Percentiles rank a stretch among this genome's conserved stretches.
These are phyloP conservation scores for Umbelopsis sp. DNA, from an alignment of 192 early-diverging fungal genomes.

Conservation along the genomic window DNA sequence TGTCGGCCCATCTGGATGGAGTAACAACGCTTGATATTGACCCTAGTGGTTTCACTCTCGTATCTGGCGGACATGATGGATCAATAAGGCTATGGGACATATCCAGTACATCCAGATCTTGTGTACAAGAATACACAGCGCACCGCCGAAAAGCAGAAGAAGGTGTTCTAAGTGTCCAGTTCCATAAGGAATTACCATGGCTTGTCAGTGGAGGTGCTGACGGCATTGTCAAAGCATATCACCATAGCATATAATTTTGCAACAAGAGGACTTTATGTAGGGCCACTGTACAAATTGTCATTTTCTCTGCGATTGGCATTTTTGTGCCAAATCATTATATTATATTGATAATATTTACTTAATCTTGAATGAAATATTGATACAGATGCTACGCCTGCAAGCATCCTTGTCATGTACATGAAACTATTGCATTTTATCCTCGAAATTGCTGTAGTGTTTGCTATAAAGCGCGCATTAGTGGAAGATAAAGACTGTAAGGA, in stretches of 20 bases:
- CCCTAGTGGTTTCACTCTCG: slow-evolving; percentile 60
- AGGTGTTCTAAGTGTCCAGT: slow-evolving; percentile 68
- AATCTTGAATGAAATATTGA: background rate
- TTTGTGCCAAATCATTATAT: background rate
- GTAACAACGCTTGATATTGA: slow-evolving; percentile 69
- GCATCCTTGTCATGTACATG: slow-evolving; percentile 1
- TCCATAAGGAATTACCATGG: slow-evolving; percentile 55
- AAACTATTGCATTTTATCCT: background rate
- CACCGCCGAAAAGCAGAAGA: slow-evolving; percentile 76
- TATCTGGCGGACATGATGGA: slow-evolving; percentile 75
- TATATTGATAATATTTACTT: slow-evolving; percentile 2
- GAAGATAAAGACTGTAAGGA: too few species aligned
- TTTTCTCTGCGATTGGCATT: background rate
- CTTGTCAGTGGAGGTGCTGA: slow-evolving; percentile 63
- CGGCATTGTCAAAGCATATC: slow-evolving; percentile 57
- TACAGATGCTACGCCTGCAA: background rate
- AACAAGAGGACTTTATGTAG: background rate
- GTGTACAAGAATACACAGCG: slow-evolving; percentile 73
- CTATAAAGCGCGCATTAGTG: background rate
- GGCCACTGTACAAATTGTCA: slow-evolving; percentile 2
- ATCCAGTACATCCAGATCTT: slow-evolving; percentile 47
- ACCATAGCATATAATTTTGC: slow-evolving; percentile 24
- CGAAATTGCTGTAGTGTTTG: slow-evolving; percentile 10
- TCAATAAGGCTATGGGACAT: slow-evolving; percentile 82
- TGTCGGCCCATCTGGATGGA: slow-evolving; percentile 68